Base-by-base conservation (phyloP, 1,284 basidiomycete species). In the Fomitopsis palustris region DNA sequence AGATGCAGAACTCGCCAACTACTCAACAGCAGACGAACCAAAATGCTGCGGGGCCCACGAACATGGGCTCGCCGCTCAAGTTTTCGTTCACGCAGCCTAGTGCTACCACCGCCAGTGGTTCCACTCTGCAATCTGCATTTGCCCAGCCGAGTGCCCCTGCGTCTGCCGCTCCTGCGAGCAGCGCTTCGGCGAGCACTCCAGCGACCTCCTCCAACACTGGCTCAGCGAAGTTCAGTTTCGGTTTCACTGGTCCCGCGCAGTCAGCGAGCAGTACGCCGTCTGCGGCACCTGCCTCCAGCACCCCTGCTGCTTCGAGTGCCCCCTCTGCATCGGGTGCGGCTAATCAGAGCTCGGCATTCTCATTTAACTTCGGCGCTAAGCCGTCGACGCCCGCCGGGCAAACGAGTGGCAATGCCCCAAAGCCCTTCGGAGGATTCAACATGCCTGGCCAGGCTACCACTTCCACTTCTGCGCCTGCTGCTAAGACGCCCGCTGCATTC, bases 201-300 rank as follows among this genome's bases (percentile, higher is more conserved):
- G 25, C 62, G 16, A 41, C 39, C 21, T 41, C 41, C 43, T 47
- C 56, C 10, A 35, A 53, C 19, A 37, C 60, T 12, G 39, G 63
- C 29, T 53, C 59, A 16, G 62, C 67, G 38, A 73, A 72, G 58
- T 75, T 75, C 65, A 70, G 63, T 51, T 75, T 75, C 45, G 70
- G 69, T 6, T 52, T 70, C 27, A 31, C 66, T n/a, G 57, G 45
- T 29, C 25, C 21, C 4, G 35, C 59, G 16, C 62, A 64, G 54
- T 54, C 64, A 9, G 53, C 64, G 12, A 56, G 57, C 16, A 19
- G 52, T 6, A 27, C 55, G 8, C 29, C 59, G 12, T 58, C 62
- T 4, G 39, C 55, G 0, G 37, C 56, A 9, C 25, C 54, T n/a
- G 54, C 60, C 3, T n/a, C 55, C 3, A 23, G 27, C 14, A 39